Evolutionary conservation across 176 grass and related monocot species (phyloP), one percentile per base, ranked within the genome.

Genomic region (Oryza meyeriana): DNA sequence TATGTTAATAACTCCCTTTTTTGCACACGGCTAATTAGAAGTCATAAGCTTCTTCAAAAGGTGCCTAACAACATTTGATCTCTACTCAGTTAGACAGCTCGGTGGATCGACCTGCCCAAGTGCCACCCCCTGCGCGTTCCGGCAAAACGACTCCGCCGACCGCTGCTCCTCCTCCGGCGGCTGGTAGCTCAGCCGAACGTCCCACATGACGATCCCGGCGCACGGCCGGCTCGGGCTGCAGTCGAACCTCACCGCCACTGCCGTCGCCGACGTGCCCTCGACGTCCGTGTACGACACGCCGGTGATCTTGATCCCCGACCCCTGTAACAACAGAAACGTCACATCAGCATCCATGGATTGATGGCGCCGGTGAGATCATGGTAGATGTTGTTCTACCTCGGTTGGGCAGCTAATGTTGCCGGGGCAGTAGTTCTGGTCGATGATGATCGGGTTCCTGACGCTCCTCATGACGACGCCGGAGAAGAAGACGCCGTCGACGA

Each of bases 351-450:
- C 18, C 47, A 52, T 16, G 13, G 12, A 47, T 47, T 14, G 44
- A 47, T 52, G 17, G 47, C 18, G n/a, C n/a, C n/a, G 17, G 7
- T 5, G 17, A 52, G 18, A 20, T 52, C 47, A 48, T 2, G 12
- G 16, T n/a, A 0, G 45, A 16, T 47, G 2, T 47, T 48, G 45
- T 6, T 1, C 12, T 80, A 89, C 92, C 84, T 92, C 61, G 70
- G 73, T 79, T 1, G 87, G 87, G 74, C 92, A 92, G 20, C 72
- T 66, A 13, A 50, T 20, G 7, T 83, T 61, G 80, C 74, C 39
- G 17, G 84, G 89, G 79, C 92, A 94, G 89, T 94, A 94, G 84
- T 85, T 89, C 63, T 94, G 92, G 64, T 94, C 87, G 25, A 94
- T 18, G 61, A 94, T 10, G 80, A 94, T 85, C 9, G 89, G 89